Conservation (phyloP, 1,139 yeast species). For the Blastobotrys apis region DNA sequence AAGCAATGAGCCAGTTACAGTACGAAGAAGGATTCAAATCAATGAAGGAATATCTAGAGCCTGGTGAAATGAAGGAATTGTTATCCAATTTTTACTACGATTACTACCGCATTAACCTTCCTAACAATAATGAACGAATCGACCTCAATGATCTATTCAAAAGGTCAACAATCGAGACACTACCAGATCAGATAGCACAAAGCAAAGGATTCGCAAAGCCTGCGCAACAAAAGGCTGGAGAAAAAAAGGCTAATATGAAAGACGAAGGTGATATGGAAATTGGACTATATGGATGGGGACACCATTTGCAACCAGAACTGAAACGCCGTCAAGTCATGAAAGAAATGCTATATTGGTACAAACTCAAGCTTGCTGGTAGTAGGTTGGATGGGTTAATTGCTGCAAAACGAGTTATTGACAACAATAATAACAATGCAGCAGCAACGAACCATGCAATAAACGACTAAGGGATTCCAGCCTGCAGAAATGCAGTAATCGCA, state of each 20-base stretch:
- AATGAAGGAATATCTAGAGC: slow-evolving; percentile 16
- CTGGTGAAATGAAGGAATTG: slow-evolving; percentile 17
- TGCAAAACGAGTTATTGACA: slow-evolving; percentile 4
- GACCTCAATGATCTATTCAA: slow-evolving; percentile 12
- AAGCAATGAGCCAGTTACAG: slow-evolving; percentile 14
- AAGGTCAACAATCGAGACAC: slow-evolving; percentile 1
- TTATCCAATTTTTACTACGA: slow-evolving; percentile 20
- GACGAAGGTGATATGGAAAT: slow-evolving; percentile 14
- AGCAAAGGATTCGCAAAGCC: neutral
- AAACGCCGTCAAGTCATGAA: slow-evolving; percentile 16
- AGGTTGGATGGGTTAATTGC: slow-evolving; percentile 17
- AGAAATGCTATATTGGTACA: slow-evolving; percentile 19
- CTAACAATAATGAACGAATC: slow-evolving; percentile 6
- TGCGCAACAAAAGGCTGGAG: neutral
- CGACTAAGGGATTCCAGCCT: slow-evolving; percentile 21
- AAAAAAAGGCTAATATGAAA: slow-evolving; percentile 2
- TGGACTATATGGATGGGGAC: slow-evolving; percentile 16
- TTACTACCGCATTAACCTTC: slow-evolving; percentile 6
- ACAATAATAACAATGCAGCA: too few species aligned
- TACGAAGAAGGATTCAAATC: slow-evolving; percentile 14
- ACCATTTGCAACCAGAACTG: slow-evolving; percentile 13
- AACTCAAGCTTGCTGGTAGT: slow-evolving; percentile 16
- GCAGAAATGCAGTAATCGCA: slow-evolving; percentile 19
- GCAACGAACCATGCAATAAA: neutral
- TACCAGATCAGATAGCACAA: slow-evolving; percentile 4